Evolutionary conservation across 257 asterid genomes (phyloP).

Genomic region (Rauvolfia tetraphylla): DNA sequence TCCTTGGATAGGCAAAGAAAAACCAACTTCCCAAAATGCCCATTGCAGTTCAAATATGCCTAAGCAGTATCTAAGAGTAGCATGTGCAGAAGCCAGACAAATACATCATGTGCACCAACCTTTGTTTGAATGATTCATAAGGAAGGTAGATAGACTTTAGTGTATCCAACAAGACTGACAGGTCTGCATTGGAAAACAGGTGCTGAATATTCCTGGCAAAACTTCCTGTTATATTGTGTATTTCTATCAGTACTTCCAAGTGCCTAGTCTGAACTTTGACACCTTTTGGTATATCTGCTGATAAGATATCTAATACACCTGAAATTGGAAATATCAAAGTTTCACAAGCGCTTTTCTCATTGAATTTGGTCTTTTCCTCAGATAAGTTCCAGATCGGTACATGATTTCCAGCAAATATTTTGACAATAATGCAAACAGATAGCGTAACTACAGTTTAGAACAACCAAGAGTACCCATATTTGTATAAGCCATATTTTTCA

Average conservation of each 20-base stretch:
- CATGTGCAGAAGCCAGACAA: background rate
- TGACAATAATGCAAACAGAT: background rate
- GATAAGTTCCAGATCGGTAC: background rate
- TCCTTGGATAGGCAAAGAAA: background rate
- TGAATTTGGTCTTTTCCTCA: background rate
- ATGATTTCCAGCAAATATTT: background rate
- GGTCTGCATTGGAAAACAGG: constrained; percentile 78
- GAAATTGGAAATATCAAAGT: constrained; percentile 27
- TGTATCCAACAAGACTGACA: constrained; percentile 60
- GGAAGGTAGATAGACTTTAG: constrained; percentile 87
- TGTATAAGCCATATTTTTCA: background rate
- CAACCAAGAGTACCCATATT: background rate
- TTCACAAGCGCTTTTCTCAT: background rate
- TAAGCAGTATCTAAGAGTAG: background rate
- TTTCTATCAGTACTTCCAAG: constrained; percentile 78
- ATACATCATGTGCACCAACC: constrained; percentile 34
- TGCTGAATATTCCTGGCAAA: constrained; percentile 84
- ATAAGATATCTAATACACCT: constrained; percentile 92
- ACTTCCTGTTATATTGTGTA: constrained; percentile 83
- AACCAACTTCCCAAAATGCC: background rate
- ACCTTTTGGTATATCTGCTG: constrained; percentile 86
- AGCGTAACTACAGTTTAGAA: background rate
- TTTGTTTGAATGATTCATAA: constrained; percentile 80
- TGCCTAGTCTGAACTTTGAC: constrained; percentile 81
- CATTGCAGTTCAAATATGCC: background rate